phyloP scores from a whole-genome alignment of 345 rosid species.

The Eutrema yunnanense region DNA sequence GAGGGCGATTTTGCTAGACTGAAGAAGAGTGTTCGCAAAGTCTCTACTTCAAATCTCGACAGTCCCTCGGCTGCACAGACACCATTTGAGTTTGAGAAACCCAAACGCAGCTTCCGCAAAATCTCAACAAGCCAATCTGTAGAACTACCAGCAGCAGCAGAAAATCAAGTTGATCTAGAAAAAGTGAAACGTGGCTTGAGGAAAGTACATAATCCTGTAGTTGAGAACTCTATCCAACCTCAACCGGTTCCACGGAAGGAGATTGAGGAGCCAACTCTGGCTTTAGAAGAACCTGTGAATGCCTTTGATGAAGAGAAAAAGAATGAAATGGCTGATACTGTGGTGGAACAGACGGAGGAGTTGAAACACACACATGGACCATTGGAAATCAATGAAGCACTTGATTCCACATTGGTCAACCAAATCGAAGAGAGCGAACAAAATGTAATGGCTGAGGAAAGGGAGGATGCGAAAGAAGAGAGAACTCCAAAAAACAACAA shows the following conservation, averaged over 20 bases:
- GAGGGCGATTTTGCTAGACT: slow-evolving; percentile 54
- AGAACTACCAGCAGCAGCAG: slow-evolving; percentile 39
- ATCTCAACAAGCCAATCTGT: slow-evolving; percentile 43
- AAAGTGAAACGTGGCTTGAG: slow-evolving; percentile 83
- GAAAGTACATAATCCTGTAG: slow-evolving; percentile 67
- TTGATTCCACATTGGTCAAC: slow-evolving; percentile 23
- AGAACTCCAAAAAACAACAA: slow-evolving; percentile 34
- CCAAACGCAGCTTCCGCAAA: slow-evolving; percentile 60
- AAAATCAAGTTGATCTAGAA: slow-evolving; percentile 74
- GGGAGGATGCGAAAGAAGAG: slow-evolving; percentile 39
- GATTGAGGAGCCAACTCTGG: slow-evolving; percentile 43
- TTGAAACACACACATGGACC: slow-evolving; percentile 27
- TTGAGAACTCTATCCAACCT: slow-evolving; percentile 48
- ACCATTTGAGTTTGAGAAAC: slow-evolving; percentile 54
- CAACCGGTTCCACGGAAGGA: slow-evolving; percentile 50
- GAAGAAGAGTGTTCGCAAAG: slow-evolving; percentile 56
- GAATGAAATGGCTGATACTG: slow-evolving; percentile 21
- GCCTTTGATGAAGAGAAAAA: slow-evolving; percentile 31
- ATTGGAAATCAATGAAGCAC: slow-evolving; percentile 32
- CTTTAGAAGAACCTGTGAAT: slow-evolving; percentile 36
- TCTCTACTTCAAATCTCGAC: slow-evolving; percentile 52
- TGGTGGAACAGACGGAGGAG: slow-evolving; percentile 30
- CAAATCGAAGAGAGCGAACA: slow-evolving; percentile 23
- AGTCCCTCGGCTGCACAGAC: slow-evolving; percentile 30
- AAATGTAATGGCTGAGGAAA: slow-evolving; percentile 34